Evolutionary conservation across 495 filamentous ascomycete species (phyloP).

Genomic region (Xylaria longipes): DNA sequence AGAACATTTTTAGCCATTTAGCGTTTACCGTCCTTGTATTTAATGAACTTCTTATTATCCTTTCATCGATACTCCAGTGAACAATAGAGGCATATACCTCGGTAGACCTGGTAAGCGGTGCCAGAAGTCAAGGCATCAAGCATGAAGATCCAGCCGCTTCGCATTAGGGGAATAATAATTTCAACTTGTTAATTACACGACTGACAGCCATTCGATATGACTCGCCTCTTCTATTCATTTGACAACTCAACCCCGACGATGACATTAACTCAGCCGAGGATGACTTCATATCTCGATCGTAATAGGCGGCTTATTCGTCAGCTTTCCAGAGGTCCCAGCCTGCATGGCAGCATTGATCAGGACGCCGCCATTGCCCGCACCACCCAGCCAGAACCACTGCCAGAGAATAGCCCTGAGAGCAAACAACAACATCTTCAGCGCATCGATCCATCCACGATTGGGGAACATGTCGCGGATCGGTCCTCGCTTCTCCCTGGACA

Average conservation of each 20-base stretch:
- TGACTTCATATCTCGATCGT: conserved; percentile 62
- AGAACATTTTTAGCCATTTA: conserved; percentile 9
- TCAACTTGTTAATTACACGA: background rate
- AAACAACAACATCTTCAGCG: conserved; percentile 63
- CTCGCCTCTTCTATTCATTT: background rate
- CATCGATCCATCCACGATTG: conserved; percentile 65
- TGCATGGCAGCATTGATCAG: conserved; percentile 83
- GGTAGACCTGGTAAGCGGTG: background rate
- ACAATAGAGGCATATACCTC: background rate
- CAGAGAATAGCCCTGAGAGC: conserved; percentile 72
- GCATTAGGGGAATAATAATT: background rate
- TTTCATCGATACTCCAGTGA: background rate
- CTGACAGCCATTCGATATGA: background rate
- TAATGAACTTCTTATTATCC: background rate
- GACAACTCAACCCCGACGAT: background rate
- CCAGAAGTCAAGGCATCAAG: background rate
- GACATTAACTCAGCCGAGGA: background rate
- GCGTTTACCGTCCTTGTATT: background rate
- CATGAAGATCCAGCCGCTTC: background rate
- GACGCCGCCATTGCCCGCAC: conserved; percentile 66
- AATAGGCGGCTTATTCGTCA: conserved; percentile 59
- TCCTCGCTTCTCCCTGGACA: conserved; percentile 55
- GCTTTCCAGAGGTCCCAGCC: conserved; percentile 67
- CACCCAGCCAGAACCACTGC: conserved; percentile 68
- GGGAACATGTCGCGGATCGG: conserved; percentile 58